Conservation (phyloP, 495 filamentous ascomycete species). For the Amniculicola lignicola region DNA sequence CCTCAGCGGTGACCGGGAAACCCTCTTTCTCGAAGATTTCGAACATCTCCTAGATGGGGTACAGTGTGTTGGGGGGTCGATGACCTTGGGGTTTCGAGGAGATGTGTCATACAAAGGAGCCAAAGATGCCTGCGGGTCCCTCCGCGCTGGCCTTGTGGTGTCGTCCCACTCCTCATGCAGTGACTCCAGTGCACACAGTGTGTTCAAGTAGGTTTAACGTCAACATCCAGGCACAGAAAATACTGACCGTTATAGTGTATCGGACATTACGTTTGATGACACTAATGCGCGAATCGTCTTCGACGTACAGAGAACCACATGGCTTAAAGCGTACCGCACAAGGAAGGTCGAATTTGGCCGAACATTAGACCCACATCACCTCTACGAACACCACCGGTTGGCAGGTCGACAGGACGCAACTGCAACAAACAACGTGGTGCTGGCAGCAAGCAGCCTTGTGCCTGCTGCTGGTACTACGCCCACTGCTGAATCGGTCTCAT, state of each 20-base stretch:
- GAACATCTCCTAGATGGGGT: slow-evolving; percentile 7
- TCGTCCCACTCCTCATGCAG: slow-evolving; percentile 6
- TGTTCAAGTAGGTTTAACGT: background rate
- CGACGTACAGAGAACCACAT: background rate
- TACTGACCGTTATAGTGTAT: background rate
- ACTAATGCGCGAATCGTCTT: background rate
- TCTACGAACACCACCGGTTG: background rate
- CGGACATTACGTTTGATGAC: background rate
- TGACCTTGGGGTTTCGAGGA: slow-evolving; percentile 1
- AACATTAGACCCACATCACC: background rate
- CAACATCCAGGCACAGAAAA: background rate
- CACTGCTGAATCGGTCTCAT: slow-evolving; percentile 1
- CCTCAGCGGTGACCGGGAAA: background rate
- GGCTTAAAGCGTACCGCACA: background rate
- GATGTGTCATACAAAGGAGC: background rate
- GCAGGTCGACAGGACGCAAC: background rate
- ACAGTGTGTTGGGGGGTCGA: background rate
- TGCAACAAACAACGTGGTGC: background rate
- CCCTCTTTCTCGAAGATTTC: slow-evolving; percentile 5
- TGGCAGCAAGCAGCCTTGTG: background rate
- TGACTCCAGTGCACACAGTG: slow-evolving; percentile 1
- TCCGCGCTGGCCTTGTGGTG: background rate
- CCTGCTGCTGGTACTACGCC: background rate
- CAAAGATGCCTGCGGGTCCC: background rate
- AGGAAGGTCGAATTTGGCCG: slow-evolving; percentile 7